Evolutionary conservation across 805 yeast genomes (phyloP), one percentile per base, ranked within the genome.

Genomic region (Kodamaea hsintzibuensis): DNA sequence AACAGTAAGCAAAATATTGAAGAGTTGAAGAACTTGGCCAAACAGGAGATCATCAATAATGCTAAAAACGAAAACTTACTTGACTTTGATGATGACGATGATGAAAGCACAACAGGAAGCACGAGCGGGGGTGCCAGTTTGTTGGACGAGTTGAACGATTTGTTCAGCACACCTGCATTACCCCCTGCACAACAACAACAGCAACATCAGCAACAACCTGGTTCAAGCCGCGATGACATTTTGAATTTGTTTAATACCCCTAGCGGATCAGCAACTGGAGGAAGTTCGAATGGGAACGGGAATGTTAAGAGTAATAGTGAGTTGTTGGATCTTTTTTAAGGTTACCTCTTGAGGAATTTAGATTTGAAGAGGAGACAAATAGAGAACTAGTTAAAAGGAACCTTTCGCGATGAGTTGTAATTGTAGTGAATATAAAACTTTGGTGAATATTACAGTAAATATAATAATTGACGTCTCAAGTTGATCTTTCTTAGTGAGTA

Each of bases 11-110:
- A 82, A 54, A 60, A 65, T 30, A 76, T 92, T 47, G 91, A 88
- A 60, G 98, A 92, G 66, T 82, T 89, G 68, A 85, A 84, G 59
- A 83, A 82, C 57, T 72, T 86, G 60, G 97, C 97, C 9, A 85
- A 83, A 59, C 84, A 83, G 55, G 97, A 91, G 63, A 82, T 86
- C 54, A 82, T 84, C 47, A 79, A 77, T 53, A 82, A 81, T 47
- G 81, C 80, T 27, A 84, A 85, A 61, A 85, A 87, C 46, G 97
- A 91, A 61, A 90, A 89, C 61, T 76, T 95, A 60, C 81, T 93
- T 50, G 97, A 93, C 67, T 85, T 93, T 59, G 97, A 88, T 62
- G 90, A 85, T 56, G 90, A 84, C 47, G 82, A 74, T 16, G 44
- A 17, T 19, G 44, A 40, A 19, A 19, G 17, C n/a, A 16, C 42